Conservation (phyloP, 2,329 filamentous ascomycete species). For the Didymella pomorum region DNA sequence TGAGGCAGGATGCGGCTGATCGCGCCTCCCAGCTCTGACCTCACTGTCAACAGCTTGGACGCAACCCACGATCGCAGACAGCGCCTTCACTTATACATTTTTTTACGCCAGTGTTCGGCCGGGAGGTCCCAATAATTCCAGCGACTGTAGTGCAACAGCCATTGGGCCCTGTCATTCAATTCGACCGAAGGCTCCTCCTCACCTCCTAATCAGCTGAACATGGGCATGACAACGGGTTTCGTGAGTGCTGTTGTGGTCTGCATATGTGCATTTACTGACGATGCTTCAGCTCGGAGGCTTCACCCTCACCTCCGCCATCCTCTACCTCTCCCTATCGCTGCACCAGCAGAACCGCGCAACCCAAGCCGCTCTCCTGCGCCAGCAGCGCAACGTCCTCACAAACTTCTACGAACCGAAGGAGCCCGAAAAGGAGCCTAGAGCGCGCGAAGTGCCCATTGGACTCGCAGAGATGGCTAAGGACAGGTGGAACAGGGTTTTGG, state of each 20-base stretch:
- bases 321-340: conserved; percentile 51
- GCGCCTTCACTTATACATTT: conserved; percentile 2
- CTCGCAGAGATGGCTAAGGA: conserved; percentile 59
- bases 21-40: conserved; percentile 15
- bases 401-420: conserved; percentile 56
- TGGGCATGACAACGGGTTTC: conserved; percentile 63
- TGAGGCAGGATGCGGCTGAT: conserved; percentile 16
- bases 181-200: conserved; percentile 1
- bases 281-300: conserved; percentile 58
- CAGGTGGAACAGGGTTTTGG: conserved; percentile 58
- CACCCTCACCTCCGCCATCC: conserved; percentile 57
- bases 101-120: not conserved
- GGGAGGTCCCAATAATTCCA: not conserved
- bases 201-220: conserved; percentile 32
- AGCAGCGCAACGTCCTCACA: conserved; percentile 55
- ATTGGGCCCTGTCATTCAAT: conserved; percentile 6
- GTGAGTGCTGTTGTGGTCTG: too few species aligned
- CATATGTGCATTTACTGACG: too few species aligned
- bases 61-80: not conserved
- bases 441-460: conserved; percentile 52
- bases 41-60: conserved; percentile 18
- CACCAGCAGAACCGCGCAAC: conserved; percentile 58
- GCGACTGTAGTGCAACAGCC: not conserved
- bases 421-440: conserved; percentile 48
- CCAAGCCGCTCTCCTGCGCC: conserved; percentile 57